Evolutionary conservation across 306 rosid genomes (phyloP), one percentile per base, ranked within the genome.

Genomic region (Pachyrhizus erosus): DNA sequence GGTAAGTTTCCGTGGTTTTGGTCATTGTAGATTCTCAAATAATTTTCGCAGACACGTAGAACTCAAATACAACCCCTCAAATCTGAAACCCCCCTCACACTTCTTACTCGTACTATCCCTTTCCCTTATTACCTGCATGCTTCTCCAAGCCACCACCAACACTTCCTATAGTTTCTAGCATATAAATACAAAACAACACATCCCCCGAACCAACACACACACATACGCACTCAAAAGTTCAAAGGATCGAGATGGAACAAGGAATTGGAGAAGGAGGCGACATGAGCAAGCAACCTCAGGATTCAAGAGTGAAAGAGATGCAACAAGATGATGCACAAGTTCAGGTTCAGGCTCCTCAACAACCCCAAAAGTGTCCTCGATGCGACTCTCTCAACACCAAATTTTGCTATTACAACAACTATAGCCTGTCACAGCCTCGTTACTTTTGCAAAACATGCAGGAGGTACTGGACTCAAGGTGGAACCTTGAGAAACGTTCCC

Each of bases 381-480:
- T 91, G 94, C 31, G 87, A 87, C 4, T 91, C 94, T 3, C 39
- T 64, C 14, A 87, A 91, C 88, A 91, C 94, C 65, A 91, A 91
- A 82, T 91, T 91, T 57, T 91, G 94, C 40, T 91, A 91, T 39
- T 91, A 89, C 89, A 91, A 91, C 86, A 91, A 91, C 64, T 91
- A 91, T 45, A 91, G 92, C 81, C 69, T 91, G 24, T 70, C 94
- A 18, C 94, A 91, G 86, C 94, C 94, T 5, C 87, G 94, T 21
- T 83, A 82, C 87, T 91, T 80, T 37, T 91, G 94, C 84, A 91
- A 89, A 80, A 39, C 90, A 0, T 91, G 93, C 31, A 85, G 83
- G 29, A 84, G 95, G 83, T 89, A 91, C 72, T 91, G 95, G 95
- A 91, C 95, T 3, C 90, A 89, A 13, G 95, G 95, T 1, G 95